phyloP scores from a whole-genome alignment of 1,139 yeast species.

The Insectozyma bohioensis region DNA sequence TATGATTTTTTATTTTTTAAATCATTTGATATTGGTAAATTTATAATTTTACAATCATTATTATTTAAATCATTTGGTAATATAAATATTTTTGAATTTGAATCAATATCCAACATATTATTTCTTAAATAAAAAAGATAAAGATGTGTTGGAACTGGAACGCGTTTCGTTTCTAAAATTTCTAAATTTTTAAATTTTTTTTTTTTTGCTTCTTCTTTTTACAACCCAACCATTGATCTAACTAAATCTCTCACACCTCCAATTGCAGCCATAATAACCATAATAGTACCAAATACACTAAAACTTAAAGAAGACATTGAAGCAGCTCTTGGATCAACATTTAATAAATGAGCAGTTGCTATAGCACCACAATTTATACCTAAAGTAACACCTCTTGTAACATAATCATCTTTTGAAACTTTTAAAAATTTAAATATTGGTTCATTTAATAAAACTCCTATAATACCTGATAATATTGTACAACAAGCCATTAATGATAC shows the following conservation, averaged over 20 bases:
- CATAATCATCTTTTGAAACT: conserved; percentile 62
- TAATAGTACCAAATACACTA: conserved; percentile 67
- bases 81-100: conserved; percentile 11
- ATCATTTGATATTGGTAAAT: conserved; percentile 23
- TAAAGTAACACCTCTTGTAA: conserved; percentile 71
- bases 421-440: conserved; percentile 43
- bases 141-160: too few species aligned
- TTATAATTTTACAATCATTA: conserved; percentile 20
- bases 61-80: conserved; percentile 4
- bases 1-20: too few species aligned
- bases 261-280: conserved; percentile 69
- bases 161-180: not conserved
- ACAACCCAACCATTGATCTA: conserved; percentile 29
- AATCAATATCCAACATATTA: conserved; percentile 9
- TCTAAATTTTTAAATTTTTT: not conserved
- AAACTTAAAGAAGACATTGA: conserved; percentile 74
- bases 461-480: conserved; percentile 73
- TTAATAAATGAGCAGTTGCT: conserved; percentile 72
- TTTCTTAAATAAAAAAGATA: too few species aligned
- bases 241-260: conserved; percentile 31
- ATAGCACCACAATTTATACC: conserved; percentile 83
- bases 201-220: conserved; percentile 2
- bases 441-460: conserved; percentile 73
- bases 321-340: conserved; percentile 75
- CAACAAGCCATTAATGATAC: conserved; percentile 75